Evolutionary conservation across 2,329 filamentous ascomycete genomes (phyloP).

Genomic region (Phialemoniopsis sp.): DNA sequence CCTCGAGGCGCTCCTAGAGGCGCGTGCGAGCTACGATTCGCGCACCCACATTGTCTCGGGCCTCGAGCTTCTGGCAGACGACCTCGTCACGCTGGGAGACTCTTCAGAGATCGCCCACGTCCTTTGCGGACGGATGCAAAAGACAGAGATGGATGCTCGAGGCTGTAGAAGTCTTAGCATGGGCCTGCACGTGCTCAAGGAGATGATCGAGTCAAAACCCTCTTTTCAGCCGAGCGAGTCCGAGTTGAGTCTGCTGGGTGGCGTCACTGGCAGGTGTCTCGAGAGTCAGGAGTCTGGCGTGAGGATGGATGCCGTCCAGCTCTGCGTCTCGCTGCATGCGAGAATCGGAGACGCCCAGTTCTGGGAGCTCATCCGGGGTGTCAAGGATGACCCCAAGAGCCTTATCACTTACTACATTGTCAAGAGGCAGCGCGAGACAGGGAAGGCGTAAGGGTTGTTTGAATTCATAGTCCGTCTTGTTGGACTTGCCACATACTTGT

Average conservation of each 20-base stretch:
- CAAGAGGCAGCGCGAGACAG: conserved; percentile 56
- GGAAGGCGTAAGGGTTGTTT: background rate
- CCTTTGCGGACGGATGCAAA: conserved; percentile 44
- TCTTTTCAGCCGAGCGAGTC: conserved; percentile 44
- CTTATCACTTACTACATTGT: conserved; percentile 80
- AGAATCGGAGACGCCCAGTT: conserved; percentile 57
- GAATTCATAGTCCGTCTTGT: background rate
- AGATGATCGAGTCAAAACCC: conserved; percentile 48
- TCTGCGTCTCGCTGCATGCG: conserved; percentile 70
- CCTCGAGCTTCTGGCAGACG: conserved; percentile 68
- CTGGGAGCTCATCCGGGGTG: conserved; percentile 61
- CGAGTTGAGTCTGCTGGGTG: conserved; percentile 48
- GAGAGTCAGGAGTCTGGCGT: conserved; percentile 59
- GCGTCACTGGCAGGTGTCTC: conserved; percentile 51
- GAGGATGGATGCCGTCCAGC: conserved; percentile 71
- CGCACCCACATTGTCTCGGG: conserved; percentile 70
- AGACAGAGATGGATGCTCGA: conserved; percentile 37
- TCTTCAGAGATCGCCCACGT: conserved; percentile 55
- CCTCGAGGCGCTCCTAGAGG: conserved; percentile 62
- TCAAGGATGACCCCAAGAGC: conserved; percentile 70
- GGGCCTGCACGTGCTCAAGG: conserved; percentile 59
- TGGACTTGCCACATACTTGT: background rate
- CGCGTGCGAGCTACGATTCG: conserved; percentile 63
- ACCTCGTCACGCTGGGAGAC: conserved; percentile 64
- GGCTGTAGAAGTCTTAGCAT: conserved; percentile 54